Evolutionary conservation across 2,329 filamentous ascomycete species (phyloP), one percentile per base, ranked within the genome.

Genomic region (Microdochium paspali): DNA sequence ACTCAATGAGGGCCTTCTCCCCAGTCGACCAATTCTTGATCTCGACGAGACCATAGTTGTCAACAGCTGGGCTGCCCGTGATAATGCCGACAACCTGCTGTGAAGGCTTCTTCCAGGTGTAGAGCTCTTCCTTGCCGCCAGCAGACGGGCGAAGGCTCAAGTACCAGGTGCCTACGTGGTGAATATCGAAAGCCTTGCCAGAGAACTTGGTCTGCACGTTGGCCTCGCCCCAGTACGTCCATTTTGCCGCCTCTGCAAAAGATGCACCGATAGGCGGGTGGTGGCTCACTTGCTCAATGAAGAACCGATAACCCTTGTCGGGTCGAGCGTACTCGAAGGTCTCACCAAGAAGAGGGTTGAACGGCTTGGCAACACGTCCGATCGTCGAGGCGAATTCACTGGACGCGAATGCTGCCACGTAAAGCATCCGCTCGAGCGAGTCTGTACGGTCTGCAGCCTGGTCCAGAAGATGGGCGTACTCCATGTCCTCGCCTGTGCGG

Each of bases 21-120:
- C 93, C 91, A 1, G 91, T 98, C 0, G 84, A 95, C 84, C 87
- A 91, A 68, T 98, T 98, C 72, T 90, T 95, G 65, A 98, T 84
- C 63, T 96, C 90, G 88, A 98, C 97, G 1, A 84, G 76, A 1
- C 93, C 93, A 63, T 97, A 97, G 66, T 98, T 96, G 69, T 98
- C 93, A n/a, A 98, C 87, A 0, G 87, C 87, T 0, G 93, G 93
- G 57, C 88, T 95, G 44, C 93, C 93, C 0, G 91, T 97, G 58
- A 98, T 96, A 65, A 98, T 98, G 49, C 93, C 93, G 50, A 97
- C 84, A n/a, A 98, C 93, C 2, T 90, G 94, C 1, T 90, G 93
- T 1, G 90, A 97, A 18, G 96, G 90, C 70, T 98, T 98, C 69
- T 96, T 97, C 93, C 93, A 98, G 0, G 91, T 96, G 67, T 95